Evolutionary conservation across 805 yeast genomes (phyloP), one percentile per base, ranked within the genome.

Genomic region (Candida ortonii): DNA sequence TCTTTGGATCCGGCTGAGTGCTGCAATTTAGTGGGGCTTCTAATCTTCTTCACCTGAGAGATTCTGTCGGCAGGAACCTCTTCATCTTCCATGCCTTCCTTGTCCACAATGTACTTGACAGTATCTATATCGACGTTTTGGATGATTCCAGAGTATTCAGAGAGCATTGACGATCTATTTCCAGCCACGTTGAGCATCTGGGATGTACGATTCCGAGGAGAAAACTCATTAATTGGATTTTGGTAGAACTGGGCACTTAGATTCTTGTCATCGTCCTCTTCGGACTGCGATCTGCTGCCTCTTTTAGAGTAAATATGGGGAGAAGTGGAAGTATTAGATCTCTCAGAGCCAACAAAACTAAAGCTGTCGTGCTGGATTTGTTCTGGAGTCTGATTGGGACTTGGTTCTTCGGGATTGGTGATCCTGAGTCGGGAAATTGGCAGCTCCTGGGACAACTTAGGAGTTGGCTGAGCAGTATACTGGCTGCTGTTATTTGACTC

Each of bases 61-160:
- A 38, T 33, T 16, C 47, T 21, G 22, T 39, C 47, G 3, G 44
- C 28, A 10, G 48, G 46, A 26, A 38, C 40, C 3, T 28, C 23
- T 7, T 30, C 34, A 19, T 24, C 34, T n/a, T 41, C 42, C 4
- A 30, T 32, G 3, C 22, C 42, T 9, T 40, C 44, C 27, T 36
- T 38, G 35, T 51, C 56, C 16, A 53, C 62, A 17, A 58, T 56
- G 16, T 50, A 61, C 41, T 41, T 51, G 20, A 58, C 54, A 11
- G 59, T 60, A 36, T 60, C 64, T 25, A 55, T 52, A 36, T 59
- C 64, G 13, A 57, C 62, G 28, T 59, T 48, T 11, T 62, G 65
- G n/a, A 62, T 59, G 11, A 62, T 47, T 10, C 67, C 67, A 0
- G 65, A 60, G 41, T 62, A 62, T 5, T 59, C 57, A 1, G 67